Conservation (phyloP, 169 alveolate genomes). For the Cryptosporidium felis region DNA sequence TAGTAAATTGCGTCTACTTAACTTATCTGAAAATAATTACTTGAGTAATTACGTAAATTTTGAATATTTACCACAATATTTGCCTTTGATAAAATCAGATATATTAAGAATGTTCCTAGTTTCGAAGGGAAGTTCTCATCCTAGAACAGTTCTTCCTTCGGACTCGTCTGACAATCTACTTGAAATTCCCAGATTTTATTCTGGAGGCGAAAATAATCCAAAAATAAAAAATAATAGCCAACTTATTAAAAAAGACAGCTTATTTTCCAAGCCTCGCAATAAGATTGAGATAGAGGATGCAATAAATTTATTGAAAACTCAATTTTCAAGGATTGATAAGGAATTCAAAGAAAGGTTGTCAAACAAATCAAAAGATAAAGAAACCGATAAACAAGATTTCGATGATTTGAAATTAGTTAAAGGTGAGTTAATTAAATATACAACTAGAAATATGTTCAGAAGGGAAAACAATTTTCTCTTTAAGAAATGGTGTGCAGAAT, state of each 20-base stretch:
- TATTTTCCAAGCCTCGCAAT: too few species aligned
- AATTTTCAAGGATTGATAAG: constrained; percentile 15
- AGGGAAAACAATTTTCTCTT: not conserved
- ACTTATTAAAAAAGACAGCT: too few species aligned
- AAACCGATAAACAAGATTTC: not conserved
- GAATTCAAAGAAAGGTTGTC: constrained; percentile 14
- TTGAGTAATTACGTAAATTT: not conserved
- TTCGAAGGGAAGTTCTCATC: not conserved
- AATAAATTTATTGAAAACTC: not conserved
- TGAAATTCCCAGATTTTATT: too few species aligned
- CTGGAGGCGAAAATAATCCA: too few species aligned
- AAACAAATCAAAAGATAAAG: not conserved
- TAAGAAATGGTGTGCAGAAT: constrained; percentile 60
- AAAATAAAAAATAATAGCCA: too few species aligned
- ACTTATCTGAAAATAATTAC: not conserved
- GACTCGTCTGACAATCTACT: too few species aligned
- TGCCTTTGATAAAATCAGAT: constrained; percentile 34
- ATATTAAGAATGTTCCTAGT: constrained; percentile 29
- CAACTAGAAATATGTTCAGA: constrained; percentile 37
- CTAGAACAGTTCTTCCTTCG: too few species aligned
- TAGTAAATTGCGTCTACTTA: constrained; percentile 73
- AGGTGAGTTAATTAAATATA: constrained; percentile 13
- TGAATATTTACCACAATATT: not conserved
- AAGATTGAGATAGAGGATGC: constrained; percentile 2
- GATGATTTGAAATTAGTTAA: not conserved